Evolutionary conservation across 140 eudicot genomes (phyloP), one percentile per base, ranked within the genome.

Genomic region (Stevia rebaudiana): DNA sequence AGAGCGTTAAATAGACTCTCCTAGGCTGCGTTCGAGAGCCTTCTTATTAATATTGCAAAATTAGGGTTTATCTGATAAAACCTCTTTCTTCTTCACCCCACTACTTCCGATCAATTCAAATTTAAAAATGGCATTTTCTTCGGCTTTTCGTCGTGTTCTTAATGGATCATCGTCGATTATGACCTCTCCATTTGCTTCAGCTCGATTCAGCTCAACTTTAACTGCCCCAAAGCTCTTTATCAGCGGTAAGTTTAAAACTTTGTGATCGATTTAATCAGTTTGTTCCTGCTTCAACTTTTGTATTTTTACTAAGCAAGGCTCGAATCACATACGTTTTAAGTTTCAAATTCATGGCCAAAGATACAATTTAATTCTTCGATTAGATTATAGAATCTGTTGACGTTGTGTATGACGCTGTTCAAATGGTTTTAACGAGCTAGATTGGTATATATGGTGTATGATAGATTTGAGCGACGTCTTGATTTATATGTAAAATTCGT

Each of bases 141-240:
- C 83, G 5, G 86, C 87, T 24, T 78, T 91, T 30, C 95, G 98
- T 69, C 86, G 88, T 39, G 37, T 77, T 39, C 37, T 87, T 2
- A 74, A 40, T 44, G 80, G 82, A 8, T 72, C 87, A 11, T 74
- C 94, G 2, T 63, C 86, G 1, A 35, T 63, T 39, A 53, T 75
- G 39, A 76, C 60, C 0, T 77, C 80, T 19, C 95, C 56, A 11
- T 69, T 80, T 61, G 61, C 79, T 24, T 72, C 95, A 5, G 70
- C 75, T 75, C 96, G 98, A 51, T 66, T 82, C 57, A 82, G 37
- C 60, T 82, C 96, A 22, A 91, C 98, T 12, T 84, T 91, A 77
- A 87, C 96, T 66, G 69, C 83, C 41, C 89, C 98, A 2, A 91
- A 91, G 85, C 96, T 91, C 67, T 91, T 87, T 61, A 68, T 91